phyloP scores from a whole-genome alignment of 148 eudicot species.

The Gaultheria prostrata region DNA sequence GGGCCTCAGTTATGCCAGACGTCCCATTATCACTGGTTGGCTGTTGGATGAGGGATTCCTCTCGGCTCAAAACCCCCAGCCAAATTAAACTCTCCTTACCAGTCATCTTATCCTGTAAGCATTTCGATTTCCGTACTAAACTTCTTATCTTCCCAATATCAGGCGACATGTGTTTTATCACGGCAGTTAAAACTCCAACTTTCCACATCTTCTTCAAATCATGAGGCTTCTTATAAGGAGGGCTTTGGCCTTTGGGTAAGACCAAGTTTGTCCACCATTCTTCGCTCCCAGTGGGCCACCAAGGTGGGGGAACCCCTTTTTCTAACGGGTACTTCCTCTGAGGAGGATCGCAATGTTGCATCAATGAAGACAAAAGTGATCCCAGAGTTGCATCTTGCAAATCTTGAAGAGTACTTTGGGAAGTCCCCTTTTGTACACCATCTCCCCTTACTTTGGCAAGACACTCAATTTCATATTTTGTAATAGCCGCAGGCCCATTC shows the following conservation, averaged over 20 bases:
- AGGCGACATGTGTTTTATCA: slow-evolving; percentile 88
- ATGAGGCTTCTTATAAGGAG: slow-evolving; percentile 86
- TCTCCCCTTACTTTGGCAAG: slow-evolving; percentile 38
- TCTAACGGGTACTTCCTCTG: slow-evolving; percentile 80
- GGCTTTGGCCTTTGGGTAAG: slow-evolving; percentile 54
- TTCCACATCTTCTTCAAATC: slow-evolving; percentile 93
- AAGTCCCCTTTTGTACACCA: slow-evolving; percentile 39
- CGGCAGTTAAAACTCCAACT: slow-evolving; percentile 79
- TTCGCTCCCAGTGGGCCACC: slow-evolving; percentile 84
- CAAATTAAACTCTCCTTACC: slow-evolving; percentile 87
- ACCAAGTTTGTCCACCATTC: slow-evolving; percentile 69
- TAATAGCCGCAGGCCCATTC: slow-evolving; percentile 80
- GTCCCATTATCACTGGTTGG: slow-evolving; percentile 66
- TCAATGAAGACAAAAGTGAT: slow-evolving; percentile 75
- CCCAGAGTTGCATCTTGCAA: slow-evolving; percentile 88
- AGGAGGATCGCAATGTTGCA: slow-evolving; percentile 90
- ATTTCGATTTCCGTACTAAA: slow-evolving; percentile 67
- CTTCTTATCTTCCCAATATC: slow-evolving; percentile 74
- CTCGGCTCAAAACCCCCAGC: slow-evolving; percentile 66
- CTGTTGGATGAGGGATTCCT: slow-evolving; percentile 54
- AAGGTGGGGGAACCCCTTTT: slow-evolving; percentile 73
- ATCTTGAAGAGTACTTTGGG: slow-evolving; percentile 60
- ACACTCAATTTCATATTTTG: slow-evolving; percentile 62
- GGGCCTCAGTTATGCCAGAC: slow-evolving; percentile 54
- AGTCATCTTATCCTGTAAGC: slow-evolving; percentile 88